A percentile compares a stretch with the other conserved stretches of the same genome.
These are phyloP conservation scores for Pichia paraexigua DNA, from an alignment of 805 yeast genomes.

Conservation along the genomic window DNA sequence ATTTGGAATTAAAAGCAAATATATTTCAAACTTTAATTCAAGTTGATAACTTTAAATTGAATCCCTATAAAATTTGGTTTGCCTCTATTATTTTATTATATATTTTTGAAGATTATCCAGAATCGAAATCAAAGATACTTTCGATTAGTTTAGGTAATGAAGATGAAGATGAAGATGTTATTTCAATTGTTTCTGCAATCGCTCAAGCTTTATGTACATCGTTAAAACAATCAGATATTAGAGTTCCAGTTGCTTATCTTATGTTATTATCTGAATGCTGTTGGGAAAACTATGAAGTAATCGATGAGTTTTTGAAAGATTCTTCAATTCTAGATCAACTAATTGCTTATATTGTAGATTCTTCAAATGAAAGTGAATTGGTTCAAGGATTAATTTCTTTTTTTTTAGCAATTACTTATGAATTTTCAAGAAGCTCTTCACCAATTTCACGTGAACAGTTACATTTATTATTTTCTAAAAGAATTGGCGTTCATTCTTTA, in stretches of 20 bases:
- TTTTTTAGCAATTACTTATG: constrained; percentile 71
- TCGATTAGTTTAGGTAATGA: constrained; percentile 50
- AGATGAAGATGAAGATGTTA: constrained; percentile 58
- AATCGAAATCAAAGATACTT: constrained; percentile 40
- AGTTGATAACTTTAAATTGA: constrained; percentile 64
- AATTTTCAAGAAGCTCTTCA: constrained; percentile 57
- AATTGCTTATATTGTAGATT: constrained; percentile 52
- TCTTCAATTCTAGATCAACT: constrained; percentile 58
- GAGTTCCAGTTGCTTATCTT: constrained; percentile 70
- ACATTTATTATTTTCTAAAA: constrained; percentile 52
- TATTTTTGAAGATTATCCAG: constrained; percentile 48
- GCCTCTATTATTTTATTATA: constrained; percentile 58
- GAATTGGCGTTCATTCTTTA: constrained; percentile 78
- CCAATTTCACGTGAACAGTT: constrained; percentile 55
- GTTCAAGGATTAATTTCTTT: constrained; percentile 65
- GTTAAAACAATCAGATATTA: constrained; percentile 53
- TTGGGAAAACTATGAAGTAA: constrained; percentile 69
- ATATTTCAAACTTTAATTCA: constrained; percentile 65
- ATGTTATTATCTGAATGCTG: constrained; percentile 70
- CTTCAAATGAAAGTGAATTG: constrained; percentile 30
- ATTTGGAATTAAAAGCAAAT: constrained; percentile 42
- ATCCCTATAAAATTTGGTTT: constrained; percentile 87
- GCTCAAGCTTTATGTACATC: constrained; percentile 66
- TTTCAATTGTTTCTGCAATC: constrained; percentile 63
- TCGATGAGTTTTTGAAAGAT: constrained; percentile 66